Percentiles rank a stretch among this genome's conserved stretches.
phyloP scores from a whole-genome alignment of 2,329 filamentous ascomycete species.

The Aureobasidium sp. region DNA sequence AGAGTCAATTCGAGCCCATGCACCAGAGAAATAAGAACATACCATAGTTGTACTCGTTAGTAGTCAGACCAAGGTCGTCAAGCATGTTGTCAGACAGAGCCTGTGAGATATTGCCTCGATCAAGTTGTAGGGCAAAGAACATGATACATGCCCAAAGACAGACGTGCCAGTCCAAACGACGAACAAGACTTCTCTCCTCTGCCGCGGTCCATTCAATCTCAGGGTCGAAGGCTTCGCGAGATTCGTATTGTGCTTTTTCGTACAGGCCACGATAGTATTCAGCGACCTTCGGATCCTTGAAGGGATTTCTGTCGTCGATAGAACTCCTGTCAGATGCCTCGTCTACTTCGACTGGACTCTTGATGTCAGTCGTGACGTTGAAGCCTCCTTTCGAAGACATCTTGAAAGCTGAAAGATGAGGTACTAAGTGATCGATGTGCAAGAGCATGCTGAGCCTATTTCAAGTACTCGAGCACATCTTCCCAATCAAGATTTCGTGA shows the following conservation, averaged over 20 bases:
- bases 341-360: neutral
- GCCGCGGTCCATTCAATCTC: constrained; percentile 48
- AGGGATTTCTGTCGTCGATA: constrained; percentile 26
- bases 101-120: constrained; percentile 23
- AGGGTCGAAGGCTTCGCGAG: constrained; percentile 53
- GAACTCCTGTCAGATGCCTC: constrained; percentile 7
- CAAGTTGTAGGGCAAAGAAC: constrained; percentile 18
- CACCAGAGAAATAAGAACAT: constrained; percentile 21
- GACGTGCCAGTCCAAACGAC: constrained; percentile 32
- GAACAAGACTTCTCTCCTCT: constrained; percentile 50
- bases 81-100: constrained; percentile 24
- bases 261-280: constrained; percentile 50
- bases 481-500: neutral
- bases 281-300: constrained; percentile 46
- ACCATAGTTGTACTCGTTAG: constrained; percentile 36
- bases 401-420: neutral
- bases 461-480: neutral
- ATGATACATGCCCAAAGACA: neutral
- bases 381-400: neutral
- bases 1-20: neutral
- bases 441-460: neutral
- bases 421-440: neutral
- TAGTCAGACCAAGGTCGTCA: neutral
- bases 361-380: neutral
- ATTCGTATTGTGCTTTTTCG: constrained; percentile 49